Evolutionary conservation across 768 basidiomycete species (phyloP).

Genomic region (Imleria badia): DNA sequence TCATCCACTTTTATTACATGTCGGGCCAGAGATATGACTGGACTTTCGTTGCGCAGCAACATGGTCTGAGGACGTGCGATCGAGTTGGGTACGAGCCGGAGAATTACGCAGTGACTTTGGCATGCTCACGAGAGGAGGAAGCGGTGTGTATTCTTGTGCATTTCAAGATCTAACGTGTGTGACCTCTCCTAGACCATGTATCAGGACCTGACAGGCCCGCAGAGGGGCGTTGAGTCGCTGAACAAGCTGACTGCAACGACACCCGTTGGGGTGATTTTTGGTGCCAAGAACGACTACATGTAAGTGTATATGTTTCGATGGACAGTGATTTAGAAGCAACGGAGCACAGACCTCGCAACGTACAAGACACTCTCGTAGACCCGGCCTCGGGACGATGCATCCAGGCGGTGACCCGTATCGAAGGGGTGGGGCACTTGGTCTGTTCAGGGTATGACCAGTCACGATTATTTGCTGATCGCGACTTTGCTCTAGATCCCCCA

Average conservation of each 20-base stretch:
- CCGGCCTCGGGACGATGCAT: slow-evolving; percentile 24
- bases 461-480: not conserved
- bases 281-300: slow-evolving; percentile 53
- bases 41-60: slow-evolving; percentile 33
- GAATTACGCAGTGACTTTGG: slow-evolving; percentile 45
- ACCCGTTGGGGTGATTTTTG: slow-evolving; percentile 57
- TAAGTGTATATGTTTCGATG: slow-evolving; percentile 22
- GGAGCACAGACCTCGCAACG: slow-evolving; percentile 25
- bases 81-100: slow-evolving; percentile 27
- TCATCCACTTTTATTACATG: slow-evolving; percentile 7
- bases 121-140: slow-evolving; percentile 64
- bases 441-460: not conserved
- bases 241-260: slow-evolving; percentile 37
- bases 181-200: slow-evolving; percentile 55
- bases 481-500: slow-evolving; percentile 25
- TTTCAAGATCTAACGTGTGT: not conserved
- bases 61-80: slow-evolving; percentile 44
- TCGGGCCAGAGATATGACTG: not conserved
- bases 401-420: slow-evolving; percentile 22
- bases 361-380: slow-evolving; percentile 35
- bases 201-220: slow-evolving; percentile 52
- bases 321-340: not conserved
- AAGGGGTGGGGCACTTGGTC: slow-evolving; percentile 35
- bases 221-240: slow-evolving; percentile 50
- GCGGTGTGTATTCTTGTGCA: slow-evolving; percentile 40